These are phyloP conservation scores for Roridomyces roridus DNA, from an alignment of 768 basidiomycete species.

Conservation along the genomic window DNA sequence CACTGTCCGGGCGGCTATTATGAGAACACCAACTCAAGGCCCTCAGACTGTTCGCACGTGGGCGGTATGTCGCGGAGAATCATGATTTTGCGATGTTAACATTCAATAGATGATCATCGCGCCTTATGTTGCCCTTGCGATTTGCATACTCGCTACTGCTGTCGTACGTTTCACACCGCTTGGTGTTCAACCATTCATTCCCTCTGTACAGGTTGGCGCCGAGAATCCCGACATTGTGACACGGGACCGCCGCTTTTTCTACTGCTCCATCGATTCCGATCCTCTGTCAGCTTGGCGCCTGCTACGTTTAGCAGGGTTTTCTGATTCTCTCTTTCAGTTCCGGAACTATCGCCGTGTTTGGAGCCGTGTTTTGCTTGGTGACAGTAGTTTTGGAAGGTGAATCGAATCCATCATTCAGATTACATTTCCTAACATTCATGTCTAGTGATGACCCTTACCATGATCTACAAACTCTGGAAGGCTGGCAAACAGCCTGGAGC, in stretches of 20 bases:
- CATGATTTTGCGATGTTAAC: not conserved
- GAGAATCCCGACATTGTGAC: constrained; percentile 42
- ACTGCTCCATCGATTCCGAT: constrained; percentile 49
- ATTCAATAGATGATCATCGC: constrained; percentile 44
- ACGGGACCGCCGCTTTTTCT: constrained; percentile 57
- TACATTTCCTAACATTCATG: not conserved
- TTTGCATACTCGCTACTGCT: constrained; percentile 46
- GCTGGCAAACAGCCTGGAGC: constrained; percentile 29
- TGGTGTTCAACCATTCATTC: not conserved
- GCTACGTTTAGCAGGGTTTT: not conserved
- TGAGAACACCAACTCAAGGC: constrained; percentile 37
- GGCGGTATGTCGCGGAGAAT: constrained; percentile 36
- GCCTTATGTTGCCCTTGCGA: constrained; percentile 49
- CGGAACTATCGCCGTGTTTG: constrained; percentile 44
- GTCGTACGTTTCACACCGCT: constrained; percentile 33
- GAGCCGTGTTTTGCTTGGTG: constrained; percentile 45
- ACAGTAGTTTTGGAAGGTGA: constrained; percentile 48
- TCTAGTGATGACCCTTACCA: constrained; percentile 48
- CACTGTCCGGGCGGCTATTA: constrained; percentile 43
- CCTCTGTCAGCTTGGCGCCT: constrained; percentile 38
- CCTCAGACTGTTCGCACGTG: constrained; percentile 43
- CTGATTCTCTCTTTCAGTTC: constrained; percentile 35
- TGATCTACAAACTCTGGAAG: constrained; percentile 43
- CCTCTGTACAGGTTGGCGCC: constrained; percentile 41
- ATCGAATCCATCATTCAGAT: not conserved